Evolutionary conservation across 495 filamentous ascomycete genomes (phyloP).

Genomic region (Xylaria acuta): DNA sequence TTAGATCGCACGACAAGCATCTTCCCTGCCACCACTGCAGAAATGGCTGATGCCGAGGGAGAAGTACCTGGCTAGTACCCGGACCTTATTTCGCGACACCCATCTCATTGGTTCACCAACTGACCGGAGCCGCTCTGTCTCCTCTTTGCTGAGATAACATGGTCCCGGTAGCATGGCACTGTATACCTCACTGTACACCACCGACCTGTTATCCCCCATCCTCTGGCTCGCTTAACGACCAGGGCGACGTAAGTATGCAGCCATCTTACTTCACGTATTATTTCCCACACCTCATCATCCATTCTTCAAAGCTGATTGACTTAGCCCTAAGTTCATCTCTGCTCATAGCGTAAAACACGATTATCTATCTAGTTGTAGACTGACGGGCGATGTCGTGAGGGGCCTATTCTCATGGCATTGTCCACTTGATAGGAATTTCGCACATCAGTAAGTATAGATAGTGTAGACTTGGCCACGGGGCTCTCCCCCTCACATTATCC

Average conservation of each 20-base stretch:
- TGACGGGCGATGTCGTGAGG: neutral
- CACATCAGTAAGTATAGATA: neutral
- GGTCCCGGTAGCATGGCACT: neutral
- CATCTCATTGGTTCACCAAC: conserved; percentile 16
- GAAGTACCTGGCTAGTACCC: conserved; percentile 18
- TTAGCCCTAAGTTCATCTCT: neutral
- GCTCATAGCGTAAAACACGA: neutral
- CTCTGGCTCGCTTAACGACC: neutral
- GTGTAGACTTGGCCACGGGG: neutral
- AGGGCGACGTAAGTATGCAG: conserved; percentile 1
- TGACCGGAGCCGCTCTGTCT: conserved; percentile 18
- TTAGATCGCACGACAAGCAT: conserved; percentile 24
- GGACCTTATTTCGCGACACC: conserved; percentile 6
- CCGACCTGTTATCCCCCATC: neutral
- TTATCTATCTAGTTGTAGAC: neutral
- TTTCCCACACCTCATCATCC: neutral
- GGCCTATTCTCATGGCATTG: neutral
- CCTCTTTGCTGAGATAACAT: conserved; percentile 11
- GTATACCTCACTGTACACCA: conserved; percentile 10
- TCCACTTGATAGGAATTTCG: neutral
- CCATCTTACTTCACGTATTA: neutral
- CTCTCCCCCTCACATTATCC: neutral
- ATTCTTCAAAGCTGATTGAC: neutral
- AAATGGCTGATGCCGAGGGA: conserved; percentile 8
- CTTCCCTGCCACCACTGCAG: conserved; percentile 19